Conservation (phyloP, 257 asterid species). For the Ophiorrhiza pumila region DNA sequence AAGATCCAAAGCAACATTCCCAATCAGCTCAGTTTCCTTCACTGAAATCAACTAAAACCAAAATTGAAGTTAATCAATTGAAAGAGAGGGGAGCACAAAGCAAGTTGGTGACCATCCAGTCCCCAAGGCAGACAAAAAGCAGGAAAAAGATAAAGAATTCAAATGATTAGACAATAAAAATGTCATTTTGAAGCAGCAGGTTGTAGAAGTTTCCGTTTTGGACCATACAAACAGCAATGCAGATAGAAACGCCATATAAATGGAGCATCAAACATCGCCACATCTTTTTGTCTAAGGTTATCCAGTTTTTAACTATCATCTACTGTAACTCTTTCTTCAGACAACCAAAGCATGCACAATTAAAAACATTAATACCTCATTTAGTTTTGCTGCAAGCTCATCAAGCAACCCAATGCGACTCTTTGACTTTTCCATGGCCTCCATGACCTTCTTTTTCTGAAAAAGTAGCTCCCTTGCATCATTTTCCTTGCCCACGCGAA, state of each 20-base stretch:
- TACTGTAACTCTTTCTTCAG: neutral
- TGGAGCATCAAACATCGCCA: neutral
- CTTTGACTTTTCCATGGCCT: slow-evolving; percentile 85
- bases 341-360: neutral
- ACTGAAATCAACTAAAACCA: slow-evolving; percentile 67
- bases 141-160: neutral
- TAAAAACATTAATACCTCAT: slow-evolving; percentile 47
- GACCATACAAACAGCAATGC: neutral
- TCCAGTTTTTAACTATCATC: neutral
- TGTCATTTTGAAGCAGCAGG: neutral
- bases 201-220: neutral
- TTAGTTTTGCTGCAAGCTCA: slow-evolving; percentile 63
- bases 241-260: neutral
- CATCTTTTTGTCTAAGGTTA: neutral
- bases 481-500: slow-evolving; percentile 69
- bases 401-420: slow-evolving; percentile 75
- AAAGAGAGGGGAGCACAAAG: neutral
- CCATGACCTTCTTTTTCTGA: slow-evolving; percentile 86
- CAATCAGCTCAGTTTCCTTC: slow-evolving; percentile 71
- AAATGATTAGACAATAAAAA: neutral
- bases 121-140: neutral
- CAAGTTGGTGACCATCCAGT: neutral
- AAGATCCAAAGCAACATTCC: slow-evolving; percentile 64
- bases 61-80: neutral
- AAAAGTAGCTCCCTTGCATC: slow-evolving; percentile 74